Base-by-base conservation (phyloP, 306 rosid species). In the Sophora flavescens region DNA sequence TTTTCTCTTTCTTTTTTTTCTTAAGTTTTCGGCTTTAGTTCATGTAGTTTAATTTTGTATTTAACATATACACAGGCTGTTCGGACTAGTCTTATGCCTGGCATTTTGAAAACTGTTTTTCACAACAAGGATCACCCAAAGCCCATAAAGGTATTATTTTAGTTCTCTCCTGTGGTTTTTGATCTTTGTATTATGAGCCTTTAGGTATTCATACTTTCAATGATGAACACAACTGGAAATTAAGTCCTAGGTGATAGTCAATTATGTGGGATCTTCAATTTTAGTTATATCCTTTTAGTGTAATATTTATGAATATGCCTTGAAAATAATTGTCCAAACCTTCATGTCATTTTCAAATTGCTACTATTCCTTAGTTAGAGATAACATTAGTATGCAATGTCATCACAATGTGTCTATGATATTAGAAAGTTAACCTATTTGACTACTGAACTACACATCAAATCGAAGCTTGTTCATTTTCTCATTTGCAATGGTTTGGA, bases 41-140 rank as follows among this genome's bases (percentile, higher is more conserved):
- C 38, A 15, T 58, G n/a, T 63, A 60, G 42, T 83, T 52, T 14
- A 70, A 17, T 26, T 69, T 71, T 45, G 41, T 45, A 22, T 76
- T 14, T 52, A 56, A 63, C 62, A 64, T 80, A 52, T 69, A 32
- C 56, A 44, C 82, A 89, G 97, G 89, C 90, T 58, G 96, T 87
- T 12, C 90, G 97, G 39, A 88, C 94, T 17, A 90, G 91, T 82
- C 88, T 93, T 70, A 91, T 93, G 97, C 88, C 98, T 53, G 98
- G 98, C 59, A 84, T 91, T 71, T 78, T 93, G 87, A 93, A 90
- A 87, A 87, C 93, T 42, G 88, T 91, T 79, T 91, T 90, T 30
- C 93, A 90, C 79, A 93, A 93, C 87, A 93, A 93, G 84, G 98
- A 90, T 82, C 94, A 91, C 75, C 91, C 98, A 44, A 91, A 91